Percentiles rank a stretch among this genome's conserved stretches.
Conservation (phyloP, 2,329 filamentous ascomycete species). For the Cladorrhinum sp. region DNA sequence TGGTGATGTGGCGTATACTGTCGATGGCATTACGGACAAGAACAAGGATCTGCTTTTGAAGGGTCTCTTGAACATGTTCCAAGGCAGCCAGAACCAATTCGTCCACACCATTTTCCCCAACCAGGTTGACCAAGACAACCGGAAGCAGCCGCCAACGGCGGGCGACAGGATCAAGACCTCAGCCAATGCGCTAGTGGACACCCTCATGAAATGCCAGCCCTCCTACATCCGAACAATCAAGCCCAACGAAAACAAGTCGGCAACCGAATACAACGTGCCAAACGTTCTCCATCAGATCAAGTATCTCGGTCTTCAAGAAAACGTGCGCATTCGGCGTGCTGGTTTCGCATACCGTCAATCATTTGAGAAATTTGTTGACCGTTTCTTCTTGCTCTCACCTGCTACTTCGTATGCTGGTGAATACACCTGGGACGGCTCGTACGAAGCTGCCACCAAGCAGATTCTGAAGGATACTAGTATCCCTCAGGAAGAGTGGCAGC, state of each 20-base stretch:
- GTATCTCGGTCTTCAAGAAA: slow-evolving; percentile 98
- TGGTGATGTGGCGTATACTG: slow-evolving; percentile 89
- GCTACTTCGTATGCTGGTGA: slow-evolving; percentile 95
- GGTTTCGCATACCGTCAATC: slow-evolving; percentile 96
- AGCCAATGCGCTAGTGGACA: slow-evolving; percentile 90
- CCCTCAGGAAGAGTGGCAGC: slow-evolving; percentile 90
- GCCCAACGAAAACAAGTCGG: slow-evolving; percentile 97
- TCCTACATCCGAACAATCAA: slow-evolving; percentile 99
- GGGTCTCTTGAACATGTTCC: slow-evolving; percentile 83
- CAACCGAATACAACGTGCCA: slow-evolving; percentile 82
- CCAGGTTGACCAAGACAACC: slow-evolving; percentile 93
- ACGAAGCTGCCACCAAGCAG: slow-evolving; percentile 81
- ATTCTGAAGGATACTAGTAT: slow-evolving; percentile 97
- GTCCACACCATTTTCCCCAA: slow-evolving; percentile 87
- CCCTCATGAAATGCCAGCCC: slow-evolving; percentile 93
- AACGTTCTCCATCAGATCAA: slow-evolving; percentile 99
- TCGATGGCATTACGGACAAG: slow-evolving; percentile 98
- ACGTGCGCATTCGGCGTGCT: slow-evolving; percentile 92
- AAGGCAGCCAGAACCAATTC: slow-evolving; percentile 79
- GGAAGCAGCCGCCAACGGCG: slow-evolving; percentile 86
- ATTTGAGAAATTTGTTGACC: slow-evolving; percentile 96
- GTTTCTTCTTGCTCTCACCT: slow-evolving; percentile 92
- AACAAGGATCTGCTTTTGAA: slow-evolving; percentile 98
- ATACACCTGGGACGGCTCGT: slow-evolving; percentile 91
- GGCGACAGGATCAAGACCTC: slow-evolving; percentile 95